phyloP scores from a whole-genome alignment of 805 yeast genomes.

The Ogataea minuta region DNA sequence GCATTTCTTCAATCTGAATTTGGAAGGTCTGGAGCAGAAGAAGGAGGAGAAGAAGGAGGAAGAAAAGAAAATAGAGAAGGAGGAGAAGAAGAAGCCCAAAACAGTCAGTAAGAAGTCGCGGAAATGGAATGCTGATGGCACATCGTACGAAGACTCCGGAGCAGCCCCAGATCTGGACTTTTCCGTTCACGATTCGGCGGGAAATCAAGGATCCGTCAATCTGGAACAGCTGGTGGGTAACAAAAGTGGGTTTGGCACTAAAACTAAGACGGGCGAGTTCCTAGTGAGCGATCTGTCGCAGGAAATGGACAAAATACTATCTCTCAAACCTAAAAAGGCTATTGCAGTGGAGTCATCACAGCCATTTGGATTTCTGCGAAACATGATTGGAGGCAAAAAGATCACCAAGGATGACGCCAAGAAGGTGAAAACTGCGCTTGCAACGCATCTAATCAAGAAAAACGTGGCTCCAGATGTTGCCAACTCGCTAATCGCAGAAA shows the following conservation, averaged over 20 bases:
- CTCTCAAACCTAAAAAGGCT: conserved; percentile 24
- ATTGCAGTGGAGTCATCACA: conserved; percentile 29
- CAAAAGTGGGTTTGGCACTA: conserved; percentile 40
- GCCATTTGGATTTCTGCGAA: conserved; percentile 58
- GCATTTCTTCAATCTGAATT: conserved; percentile 40
- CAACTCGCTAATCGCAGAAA: conserved; percentile 62
- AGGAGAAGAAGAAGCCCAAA: conserved; percentile 16
- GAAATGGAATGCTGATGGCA: conserved; percentile 68
- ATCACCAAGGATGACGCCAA: conserved; percentile 62
- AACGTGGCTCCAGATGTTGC: conserved; percentile 94
- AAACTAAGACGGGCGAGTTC: conserved; percentile 55
- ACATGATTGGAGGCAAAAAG: conserved; percentile 66
- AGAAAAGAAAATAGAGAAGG: conserved; percentile 4
- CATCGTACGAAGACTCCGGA: conserved; percentile 43
- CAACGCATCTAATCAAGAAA: conserved; percentile 75
- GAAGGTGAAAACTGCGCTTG: conserved; percentile 61
- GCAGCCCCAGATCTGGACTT: conserved; percentile 52
- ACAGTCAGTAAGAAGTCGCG: conserved; percentile 43
- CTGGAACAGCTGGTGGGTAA: conserved; percentile 38
- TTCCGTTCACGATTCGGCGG: conserved; percentile 35
- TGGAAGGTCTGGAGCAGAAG: conserved; percentile 29
- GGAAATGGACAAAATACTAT: conserved; percentile 44
- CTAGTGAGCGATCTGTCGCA: conserved; percentile 60
- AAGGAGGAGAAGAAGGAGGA: conserved; percentile 13
- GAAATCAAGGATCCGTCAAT: conserved; percentile 23